Evolutionary conservation across 352 stramenopile species (phyloP), one percentile per base, ranked within the genome.

Genomic region (Phytophthora constricta): DNA sequence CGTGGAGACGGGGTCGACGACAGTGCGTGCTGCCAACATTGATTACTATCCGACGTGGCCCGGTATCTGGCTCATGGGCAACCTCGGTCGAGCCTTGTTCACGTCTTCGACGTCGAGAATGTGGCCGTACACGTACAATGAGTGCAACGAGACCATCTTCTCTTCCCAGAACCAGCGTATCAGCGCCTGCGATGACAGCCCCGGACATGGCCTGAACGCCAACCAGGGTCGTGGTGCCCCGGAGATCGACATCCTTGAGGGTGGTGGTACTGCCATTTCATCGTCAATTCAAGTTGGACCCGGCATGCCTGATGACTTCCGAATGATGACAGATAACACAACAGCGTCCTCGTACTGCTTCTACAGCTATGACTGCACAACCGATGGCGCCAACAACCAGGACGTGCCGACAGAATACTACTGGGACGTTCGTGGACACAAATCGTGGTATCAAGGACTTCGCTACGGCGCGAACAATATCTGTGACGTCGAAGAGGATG

Each of bases 61-160:
- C 0, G 96, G 95, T 14, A 91, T 99, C 62, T 99, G 97, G 97
- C 74, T 99, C 43, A 78, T 99, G 51, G 97, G 97, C 3, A 98
- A 98, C 79, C 76, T 99, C 4, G 96, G 93, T 7, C 74, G 96
- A 28, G 93, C 96, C 2, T 95, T 97, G 8, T 99, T 98, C 48
- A 55, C 13, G 5, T 13, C 26, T 13, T 43, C 48, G 11, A 97
- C 89, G 8, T 87, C 91, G 34, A 87, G 90, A 58, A 87, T 98
- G 57, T 98, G 95, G 95, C 96, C 96, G 5, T 98, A 91, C 82
- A 96, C 81, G 53, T 98, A 97, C 72, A 82, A 97, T 55, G 77
- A 74, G 27, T 98, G 95, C 64, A 90, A 98, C 71, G 52, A 75
- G 5, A 64, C 62, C 2, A 45, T 79, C 20, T 74, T 79, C 47